Evolutionary conservation across 2,329 filamentous ascomycete genomes (phyloP), one percentile per base, ranked within the genome.

Genomic region (Cephalotrichum gorgonifer): DNA sequence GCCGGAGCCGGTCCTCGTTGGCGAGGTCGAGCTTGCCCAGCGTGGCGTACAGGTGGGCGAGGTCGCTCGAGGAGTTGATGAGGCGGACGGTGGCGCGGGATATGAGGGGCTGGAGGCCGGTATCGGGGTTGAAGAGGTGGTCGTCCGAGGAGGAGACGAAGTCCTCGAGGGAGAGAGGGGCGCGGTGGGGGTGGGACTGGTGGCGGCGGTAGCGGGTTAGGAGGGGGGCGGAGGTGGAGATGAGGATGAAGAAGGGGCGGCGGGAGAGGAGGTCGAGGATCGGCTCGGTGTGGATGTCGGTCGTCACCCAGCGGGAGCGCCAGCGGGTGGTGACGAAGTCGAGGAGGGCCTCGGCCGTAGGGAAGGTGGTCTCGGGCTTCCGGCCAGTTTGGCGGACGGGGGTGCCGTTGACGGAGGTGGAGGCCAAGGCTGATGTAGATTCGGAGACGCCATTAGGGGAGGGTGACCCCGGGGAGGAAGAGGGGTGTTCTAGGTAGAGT

Each of bases 181-280:
- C 8, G 14, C 27, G 25, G 38, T 41, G 17, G 25, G 47, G 44
- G 5, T 76, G 74, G 52, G 75, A 65, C 53, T 79, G 80, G 70
- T 86, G 89, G 43, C 93, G 84, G 57, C 78, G 75, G 86, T 88
- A 96, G 47, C 93, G 85, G 42, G 91, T 73, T 45, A 79, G 85
- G 43, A 96, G 75, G 2, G 93, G 93, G 4, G 90, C 91, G 65
- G 97, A 91, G 44, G 97, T 82, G 63, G 88, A 91, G 60, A 98
- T 73, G 30, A 97, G 79, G 45, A 98, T 76, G 72, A 97, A 97
- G 71, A 95, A 96, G 1, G 93, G 93, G 7, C 93, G 79, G 20
- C 83, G 76, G 52, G 83, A 70, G 46, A 96, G 80, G 23, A 81
- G 75, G 57, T 96, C 87, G 4, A 95, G 76, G 7, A 84, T 77